Evolutionary conservation across 2,329 filamentous ascomycete species (phyloP).

Genomic region (Beauveria sp.): DNA sequence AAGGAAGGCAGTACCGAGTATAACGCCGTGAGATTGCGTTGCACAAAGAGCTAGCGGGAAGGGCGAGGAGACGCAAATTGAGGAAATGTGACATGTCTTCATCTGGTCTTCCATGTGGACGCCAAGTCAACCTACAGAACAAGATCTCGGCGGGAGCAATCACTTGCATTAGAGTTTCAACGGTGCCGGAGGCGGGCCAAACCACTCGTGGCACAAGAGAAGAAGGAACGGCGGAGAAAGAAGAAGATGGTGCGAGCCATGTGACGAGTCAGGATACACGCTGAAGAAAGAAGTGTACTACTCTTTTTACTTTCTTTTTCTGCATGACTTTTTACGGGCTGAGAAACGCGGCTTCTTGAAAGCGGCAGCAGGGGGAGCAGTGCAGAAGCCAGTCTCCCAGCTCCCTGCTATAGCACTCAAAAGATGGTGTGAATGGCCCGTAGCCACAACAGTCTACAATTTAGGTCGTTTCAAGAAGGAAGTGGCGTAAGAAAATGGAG

Average conservation of each 20-base stretch:
- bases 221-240: background rate
- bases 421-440: slow-evolving; percentile 8
- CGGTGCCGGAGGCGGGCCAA: background rate
- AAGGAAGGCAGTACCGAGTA: background rate
- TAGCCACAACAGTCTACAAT: slow-evolving; percentile 7
- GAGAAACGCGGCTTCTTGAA: background rate
- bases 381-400: background rate
- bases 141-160: background rate
- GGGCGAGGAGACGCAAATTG: background rate
- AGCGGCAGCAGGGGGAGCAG: background rate
- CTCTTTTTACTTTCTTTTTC: background rate
- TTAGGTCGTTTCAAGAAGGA: background rate
- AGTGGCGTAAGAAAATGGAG: background rate
- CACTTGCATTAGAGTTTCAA: slow-evolving; percentile 1
- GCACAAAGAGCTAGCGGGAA: background rate
- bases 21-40: background rate
- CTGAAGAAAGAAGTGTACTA: background rate
- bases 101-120: background rate
- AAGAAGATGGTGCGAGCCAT: background rate
- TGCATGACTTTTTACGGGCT: background rate
- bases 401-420: slow-evolving; percentile 1
- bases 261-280: slow-evolving; percentile 1
- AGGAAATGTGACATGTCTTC: slow-evolving; percentile 6
- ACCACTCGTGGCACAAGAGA: background rate
- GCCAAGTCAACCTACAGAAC: background rate